These are phyloP conservation scores for Chytriomyces hyalinus DNA, from an alignment of 192 early-diverging fungal species.

Conservation along the genomic window DNA sequence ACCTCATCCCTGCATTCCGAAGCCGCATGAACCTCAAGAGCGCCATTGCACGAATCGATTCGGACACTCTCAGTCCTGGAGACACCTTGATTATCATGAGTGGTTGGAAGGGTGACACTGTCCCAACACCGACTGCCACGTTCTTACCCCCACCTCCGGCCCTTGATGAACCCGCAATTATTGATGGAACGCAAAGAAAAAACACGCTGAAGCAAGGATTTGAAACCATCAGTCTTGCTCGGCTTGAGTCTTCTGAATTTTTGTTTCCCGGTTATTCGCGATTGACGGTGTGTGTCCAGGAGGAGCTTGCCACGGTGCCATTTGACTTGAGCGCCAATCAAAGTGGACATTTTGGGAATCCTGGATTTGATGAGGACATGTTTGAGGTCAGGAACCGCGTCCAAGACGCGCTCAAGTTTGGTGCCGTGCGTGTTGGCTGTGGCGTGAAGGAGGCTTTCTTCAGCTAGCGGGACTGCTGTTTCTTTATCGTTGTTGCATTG, in stretches of 20 bases:
- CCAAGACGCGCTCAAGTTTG: not conserved
- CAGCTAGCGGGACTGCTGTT: not conserved
- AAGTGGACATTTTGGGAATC: not conserved
- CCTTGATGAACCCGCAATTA: too few species aligned
- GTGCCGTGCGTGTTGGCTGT: not conserved
- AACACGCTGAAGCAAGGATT: not conserved
- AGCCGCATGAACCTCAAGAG: not conserved
- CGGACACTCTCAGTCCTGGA: not conserved
- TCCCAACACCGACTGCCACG: not conserved
- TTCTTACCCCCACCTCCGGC: not conserved
- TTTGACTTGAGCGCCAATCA: not conserved
- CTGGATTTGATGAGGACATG: not conserved
- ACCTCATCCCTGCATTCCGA: not conserved
- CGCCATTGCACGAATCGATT: not conserved
- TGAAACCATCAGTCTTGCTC: not conserved
- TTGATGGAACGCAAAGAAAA: too few species aligned
- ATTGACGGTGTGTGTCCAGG: not conserved
- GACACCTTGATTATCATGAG: not conserved
- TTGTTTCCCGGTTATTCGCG: not conserved
- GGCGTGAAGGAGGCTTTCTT: slow-evolving; percentile 2
- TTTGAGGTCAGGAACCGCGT: not conserved
- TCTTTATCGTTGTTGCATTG: too few species aligned
- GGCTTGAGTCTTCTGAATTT: not conserved
- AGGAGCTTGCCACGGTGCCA: not conserved
- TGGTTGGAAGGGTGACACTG: not conserved